Evolutionary conservation across 306 rosid genomes (phyloP), one percentile per base, ranked within the genome.

Genomic region (Glycyrrhiza uralensis): DNA sequence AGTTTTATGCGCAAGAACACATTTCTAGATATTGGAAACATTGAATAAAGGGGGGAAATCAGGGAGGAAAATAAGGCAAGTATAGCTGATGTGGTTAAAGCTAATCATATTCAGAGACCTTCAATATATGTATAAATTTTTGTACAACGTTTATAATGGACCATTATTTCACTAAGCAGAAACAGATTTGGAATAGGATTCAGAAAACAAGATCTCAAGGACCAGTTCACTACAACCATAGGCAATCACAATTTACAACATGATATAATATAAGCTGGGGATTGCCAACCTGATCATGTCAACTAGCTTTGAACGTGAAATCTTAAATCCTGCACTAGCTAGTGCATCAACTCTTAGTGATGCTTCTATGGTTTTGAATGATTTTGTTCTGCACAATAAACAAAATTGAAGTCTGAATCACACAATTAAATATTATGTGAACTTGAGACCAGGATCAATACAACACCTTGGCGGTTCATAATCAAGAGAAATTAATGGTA

Each of bases 301-400:
- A 82, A 89, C 98, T 64, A 93, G 82, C 85, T 93, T 93, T 23
- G 98, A 87, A 46, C 98, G 88, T 5, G 98, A 93, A 66, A 93
- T 77, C 81, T 89, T 93, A 76, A 86, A 93, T 66, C 98, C 98
- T 2, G 98, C 98, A 77, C 98, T 93, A 23, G 97, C 98, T 18
- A 93, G n/a, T 29, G 98, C 97, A 80, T 93, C 98, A 39, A 93
- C 87, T 72, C 98, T 83, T 69, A 85, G 71, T 13, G 98, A 93
- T 14, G 92, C 86, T 84, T 93, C 98, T 75, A 89, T 20, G 18
- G 94, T 68, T 86, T 86, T 93, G 66, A 89, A 91, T 9, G 96
- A 67, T 77, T 79, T 86, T 23, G 94, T 91, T 65, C 98, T 93
- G 92, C 84, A 82, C 70, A 76, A 30, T 47, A 58, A 70, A 23